Evolutionary conservation across 768 basidiomycete genomes (phyloP).

Genomic region (Pleurotus salmoneostramineus): DNA sequence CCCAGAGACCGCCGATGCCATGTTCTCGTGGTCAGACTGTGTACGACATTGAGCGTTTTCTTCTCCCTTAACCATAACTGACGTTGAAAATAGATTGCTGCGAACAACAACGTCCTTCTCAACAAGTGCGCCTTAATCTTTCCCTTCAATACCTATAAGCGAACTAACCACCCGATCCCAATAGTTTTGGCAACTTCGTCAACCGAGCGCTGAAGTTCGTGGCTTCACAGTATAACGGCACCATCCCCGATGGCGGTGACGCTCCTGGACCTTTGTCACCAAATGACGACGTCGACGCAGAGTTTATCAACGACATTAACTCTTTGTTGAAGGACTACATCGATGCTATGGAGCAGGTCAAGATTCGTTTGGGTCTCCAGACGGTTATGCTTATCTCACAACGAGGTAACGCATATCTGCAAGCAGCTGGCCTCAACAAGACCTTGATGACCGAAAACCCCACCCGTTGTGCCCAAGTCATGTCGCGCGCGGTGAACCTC

Average conservation of each 20-base stretch:
- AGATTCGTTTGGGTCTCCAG: slow-evolving; percentile 83
- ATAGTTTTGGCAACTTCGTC: slow-evolving; percentile 94
- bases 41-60: slow-evolving; percentile 37
- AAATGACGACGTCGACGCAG: slow-evolving; percentile 60
- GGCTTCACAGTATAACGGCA: slow-evolving; percentile 73
- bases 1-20: slow-evolving; percentile 91
- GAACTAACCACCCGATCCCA: neutral
- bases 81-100: slow-evolving; percentile 55
- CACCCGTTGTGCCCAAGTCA: slow-evolving; percentile 83
- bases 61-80: slow-evolving; percentile 7
- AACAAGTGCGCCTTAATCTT: slow-evolving; percentile 65
- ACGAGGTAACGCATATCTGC: slow-evolving; percentile 92
- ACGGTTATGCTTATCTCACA: slow-evolving; percentile 87
- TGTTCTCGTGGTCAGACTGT: slow-evolving; percentile 96
- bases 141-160: neutral
- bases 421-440: slow-evolving; percentile 88
- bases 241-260: slow-evolving; percentile 79
- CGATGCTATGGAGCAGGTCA: slow-evolving; percentile 87
- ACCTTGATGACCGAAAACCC: slow-evolving; percentile 80
- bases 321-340: slow-evolving; percentile 73
- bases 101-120: slow-evolving; percentile 89
- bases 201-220: slow-evolving; percentile 94
- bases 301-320: slow-evolving; percentile 83
- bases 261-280: slow-evolving; percentile 65
- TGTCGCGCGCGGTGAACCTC: slow-evolving; percentile 87